Evolutionary conservation across 805 yeast genomes (phyloP).

Genomic region (Metschnikowia noctiluminum): DNA sequence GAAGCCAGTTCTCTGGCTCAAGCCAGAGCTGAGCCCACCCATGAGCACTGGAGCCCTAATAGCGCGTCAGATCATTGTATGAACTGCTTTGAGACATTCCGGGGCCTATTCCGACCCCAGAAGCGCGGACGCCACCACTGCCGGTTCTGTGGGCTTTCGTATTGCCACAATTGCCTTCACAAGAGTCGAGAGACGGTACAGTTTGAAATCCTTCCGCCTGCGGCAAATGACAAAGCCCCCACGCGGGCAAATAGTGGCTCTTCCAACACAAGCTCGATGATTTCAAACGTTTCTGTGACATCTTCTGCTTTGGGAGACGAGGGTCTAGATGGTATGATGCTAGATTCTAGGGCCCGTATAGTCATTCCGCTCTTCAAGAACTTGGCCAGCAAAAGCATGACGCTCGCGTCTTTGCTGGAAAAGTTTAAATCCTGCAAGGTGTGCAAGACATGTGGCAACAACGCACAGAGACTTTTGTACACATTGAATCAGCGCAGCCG

Average conservation of each 20-base stretch:
- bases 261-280: constrained; percentile 7
- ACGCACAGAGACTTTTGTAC: constrained; percentile 22
- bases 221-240: not conserved
- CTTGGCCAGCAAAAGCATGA: constrained; percentile 9
- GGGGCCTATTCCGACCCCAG: constrained; percentile 27
- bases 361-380: constrained; percentile 35
- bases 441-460: constrained; percentile 18
- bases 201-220: constrained; percentile 12
- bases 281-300: not conserved
- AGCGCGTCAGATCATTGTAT: constrained; percentile 38
- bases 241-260: constrained; percentile 11
- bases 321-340: constrained; percentile 10
- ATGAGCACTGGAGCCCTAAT: constrained; percentile 52
- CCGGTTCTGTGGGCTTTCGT: constrained; percentile 17
- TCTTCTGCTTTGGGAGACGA: constrained; percentile 9
- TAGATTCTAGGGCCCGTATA: constrained; percentile 26
- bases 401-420: constrained; percentile 8
- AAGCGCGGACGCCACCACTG: constrained; percentile 19
- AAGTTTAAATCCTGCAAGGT: constrained; percentile 18
- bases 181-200: constrained; percentile 13
- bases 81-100: constrained; percentile 37
- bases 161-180: constrained; percentile 24
- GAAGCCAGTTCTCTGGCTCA: not conserved
- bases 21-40: constrained; percentile 42
- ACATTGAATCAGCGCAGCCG: constrained; percentile 26